Evolutionary conservation across 169 alveolate genomes (phyloP), one percentile per base, ranked within the genome.

Genomic region (Plasmodium relictum): DNA sequence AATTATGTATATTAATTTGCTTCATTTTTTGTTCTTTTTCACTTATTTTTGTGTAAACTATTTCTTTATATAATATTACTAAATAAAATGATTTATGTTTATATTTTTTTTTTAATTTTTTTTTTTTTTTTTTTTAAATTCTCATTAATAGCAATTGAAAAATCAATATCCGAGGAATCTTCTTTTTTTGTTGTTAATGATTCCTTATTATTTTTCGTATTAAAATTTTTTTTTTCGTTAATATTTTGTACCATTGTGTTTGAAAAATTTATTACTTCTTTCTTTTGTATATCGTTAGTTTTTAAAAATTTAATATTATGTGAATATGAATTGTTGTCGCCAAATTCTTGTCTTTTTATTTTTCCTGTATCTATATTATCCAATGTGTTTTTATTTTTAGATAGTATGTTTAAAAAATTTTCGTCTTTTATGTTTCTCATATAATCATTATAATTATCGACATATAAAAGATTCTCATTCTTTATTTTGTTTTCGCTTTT

Each of bases 91-190:
- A n/a, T n/a, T n/a, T n/a, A n/a, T n/a, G n/a, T n/a, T n/a, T n/a
- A n/a, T n/a, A n/a, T n/a, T n/a, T 37, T 20, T 39, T 6, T 42
- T 44, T 76, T 3, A 39, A 10, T 69, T 62, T 76, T 76, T 68
- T 63, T 62, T 68, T 24, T 76, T 16, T 52, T 31, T 50, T 61
- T 76, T 26, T 76, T 76, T 69, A 76, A 62, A 42, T 76, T 76
- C 18, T 76, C 61, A 42, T 45, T 76, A 45, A 76, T 76, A 7
- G 89, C 89, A 50, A 76, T 68, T 24, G 89, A 76, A 68, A 76
- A 76, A 37, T 76, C 89, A 12, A 76, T 76, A 56, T 76, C 89
- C 18, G 89, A 76, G 2, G 89, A 76, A n/a, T 76, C 89, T 3
- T 63, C 89, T 45, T 20, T 76, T 68, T 37, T 20, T 16, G 41